These are phyloP conservation scores for Suillus placidus DNA, from an alignment of 768 basidiomycete species.

Conservation along the genomic window DNA sequence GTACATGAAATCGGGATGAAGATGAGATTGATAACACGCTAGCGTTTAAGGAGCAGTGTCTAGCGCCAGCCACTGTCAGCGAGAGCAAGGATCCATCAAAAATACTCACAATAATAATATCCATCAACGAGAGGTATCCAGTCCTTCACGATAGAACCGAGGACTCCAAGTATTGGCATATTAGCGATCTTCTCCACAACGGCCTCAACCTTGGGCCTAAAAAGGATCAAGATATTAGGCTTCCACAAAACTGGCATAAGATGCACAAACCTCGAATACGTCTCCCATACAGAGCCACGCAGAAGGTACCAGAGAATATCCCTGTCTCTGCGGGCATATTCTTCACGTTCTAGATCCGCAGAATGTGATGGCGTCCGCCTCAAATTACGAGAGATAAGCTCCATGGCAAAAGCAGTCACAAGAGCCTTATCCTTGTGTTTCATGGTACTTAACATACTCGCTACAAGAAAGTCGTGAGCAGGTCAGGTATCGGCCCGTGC, in stretches of 20 bases:
- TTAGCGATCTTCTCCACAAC: slow-evolving; percentile 57
- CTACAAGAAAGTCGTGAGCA: slow-evolving; percentile 17
- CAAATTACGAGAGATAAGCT: slow-evolving; percentile 73
- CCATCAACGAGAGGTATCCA: slow-evolving; percentile 90
- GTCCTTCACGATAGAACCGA: slow-evolving; percentile 73
- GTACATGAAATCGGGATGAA: slow-evolving; percentile 1
- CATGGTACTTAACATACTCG: slow-evolving; percentile 25
- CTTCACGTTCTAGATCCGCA: slow-evolving; percentile 66
- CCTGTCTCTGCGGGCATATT: slow-evolving; percentile 82
- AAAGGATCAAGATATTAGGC: background rate
- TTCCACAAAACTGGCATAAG: slow-evolving; percentile 8
- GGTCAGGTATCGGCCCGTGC: slow-evolving; percentile 14
- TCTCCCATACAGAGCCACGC: slow-evolving; percentile 83
- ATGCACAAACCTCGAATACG: slow-evolving; percentile 40
- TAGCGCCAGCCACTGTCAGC: slow-evolving; percentile 20
- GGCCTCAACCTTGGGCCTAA: slow-evolving; percentile 75
- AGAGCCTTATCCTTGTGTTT: slow-evolving; percentile 56
- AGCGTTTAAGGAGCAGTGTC: slow-evolving; percentile 47
- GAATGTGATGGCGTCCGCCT: slow-evolving; percentile 68
- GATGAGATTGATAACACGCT: background rate
- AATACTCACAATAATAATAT: slow-evolving; percentile 84
- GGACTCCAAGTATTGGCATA: slow-evolving; percentile 66
- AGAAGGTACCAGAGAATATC: slow-evolving; percentile 85
- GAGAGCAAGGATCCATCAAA: background rate
- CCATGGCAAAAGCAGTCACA: slow-evolving; percentile 63